A percentile compares a stretch with the other conserved stretches of the same genome.
Conservation (phyloP, 768 basidiomycete genomes). For the Austroboletus festivus region DNA sequence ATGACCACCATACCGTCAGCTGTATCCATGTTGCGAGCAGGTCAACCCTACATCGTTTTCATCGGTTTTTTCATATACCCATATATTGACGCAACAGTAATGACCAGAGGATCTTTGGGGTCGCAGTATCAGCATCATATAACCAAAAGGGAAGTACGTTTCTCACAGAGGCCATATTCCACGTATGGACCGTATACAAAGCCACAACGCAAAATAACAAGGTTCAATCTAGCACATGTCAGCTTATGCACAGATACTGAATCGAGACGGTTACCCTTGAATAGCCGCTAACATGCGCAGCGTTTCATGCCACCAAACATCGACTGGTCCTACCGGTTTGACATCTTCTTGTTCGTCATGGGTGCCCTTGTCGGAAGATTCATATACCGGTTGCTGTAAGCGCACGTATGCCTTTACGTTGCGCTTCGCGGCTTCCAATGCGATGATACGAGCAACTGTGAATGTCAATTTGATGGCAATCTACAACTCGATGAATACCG, state of each 20-base stretch:
- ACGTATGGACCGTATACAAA: slow-evolving; percentile 82
- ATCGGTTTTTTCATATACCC: slow-evolving; percentile 81
- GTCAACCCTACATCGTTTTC: slow-evolving; percentile 66
- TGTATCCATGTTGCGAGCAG: neutral
- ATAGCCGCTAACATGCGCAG: slow-evolving; percentile 72
- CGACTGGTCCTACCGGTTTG: slow-evolving; percentile 66
- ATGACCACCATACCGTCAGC: slow-evolving; percentile 10
- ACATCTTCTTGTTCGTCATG: slow-evolving; percentile 72
- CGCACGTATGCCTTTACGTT: slow-evolving; percentile 78
- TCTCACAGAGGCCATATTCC: slow-evolving; percentile 64
- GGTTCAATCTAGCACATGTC: slow-evolving; percentile 56
- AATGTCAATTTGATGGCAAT: slow-evolving; percentile 78
- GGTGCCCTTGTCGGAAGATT: slow-evolving; percentile 61
- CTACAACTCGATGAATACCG: slow-evolving; percentile 35
- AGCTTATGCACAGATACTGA: neutral
- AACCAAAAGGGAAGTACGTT: slow-evolving; percentile 5
- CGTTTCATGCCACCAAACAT: slow-evolving; percentile 89
- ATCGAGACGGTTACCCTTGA: slow-evolving; percentile 47
- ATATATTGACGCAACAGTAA: slow-evolving; percentile 77
- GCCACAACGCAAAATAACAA: slow-evolving; percentile 73
- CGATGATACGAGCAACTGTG: slow-evolving; percentile 63
- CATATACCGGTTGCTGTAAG: slow-evolving; percentile 75
- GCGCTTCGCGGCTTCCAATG: slow-evolving; percentile 74
- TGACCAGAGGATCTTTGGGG: slow-evolving; percentile 58
- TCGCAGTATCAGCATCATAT: slow-evolving; percentile 12